A percentile compares a stretch with the other conserved stretches of the same genome.
These are phyloP conservation scores for Thraustotheca clavata DNA, from an alignment of 352 stramenopile species.

Conservation along the genomic window DNA sequence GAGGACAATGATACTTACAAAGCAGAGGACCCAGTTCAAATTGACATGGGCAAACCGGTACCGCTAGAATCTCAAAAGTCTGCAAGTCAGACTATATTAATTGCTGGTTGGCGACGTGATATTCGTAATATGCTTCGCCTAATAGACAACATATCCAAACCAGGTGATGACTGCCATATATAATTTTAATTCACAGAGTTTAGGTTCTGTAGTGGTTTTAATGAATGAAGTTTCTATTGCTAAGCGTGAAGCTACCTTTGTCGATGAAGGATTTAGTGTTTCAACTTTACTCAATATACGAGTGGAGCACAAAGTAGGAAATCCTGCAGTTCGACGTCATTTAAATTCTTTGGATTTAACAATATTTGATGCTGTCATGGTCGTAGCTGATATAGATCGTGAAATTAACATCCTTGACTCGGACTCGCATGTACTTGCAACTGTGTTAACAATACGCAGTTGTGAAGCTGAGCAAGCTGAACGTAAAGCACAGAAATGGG, in stretches of 20 bases:
- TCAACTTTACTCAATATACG: slow-evolving; percentile 39
- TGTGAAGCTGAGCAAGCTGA: slow-evolving; percentile 22
- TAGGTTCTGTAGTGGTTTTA: slow-evolving; percentile 60
- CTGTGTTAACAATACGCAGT: slow-evolving; percentile 76
- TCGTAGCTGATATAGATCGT: slow-evolving; percentile 58
- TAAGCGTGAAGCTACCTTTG: slow-evolving; percentile 49
- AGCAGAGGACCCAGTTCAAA: slow-evolving; percentile 25
- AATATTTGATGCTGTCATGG: slow-evolving; percentile 77
- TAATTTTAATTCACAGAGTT: neutral
- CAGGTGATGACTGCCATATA: slow-evolving; percentile 6
- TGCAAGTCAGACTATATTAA: slow-evolving; percentile 55
- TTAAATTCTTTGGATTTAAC: slow-evolving; percentile 48
- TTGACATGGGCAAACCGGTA: neutral
- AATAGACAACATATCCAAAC: slow-evolving; percentile 59
- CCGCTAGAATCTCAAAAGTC: neutral
- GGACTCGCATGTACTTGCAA: slow-evolving; percentile 78
- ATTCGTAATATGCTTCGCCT: slow-evolving; percentile 84
- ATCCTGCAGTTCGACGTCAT: slow-evolving; percentile 71
- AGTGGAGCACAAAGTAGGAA: slow-evolving; percentile 63
- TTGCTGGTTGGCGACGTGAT: slow-evolving; percentile 84
- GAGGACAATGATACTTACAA: slow-evolving; percentile 87
- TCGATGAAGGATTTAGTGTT: slow-evolving; percentile 49
- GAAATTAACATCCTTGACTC: slow-evolving; percentile 80
- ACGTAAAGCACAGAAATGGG: neutral
- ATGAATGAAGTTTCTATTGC: slow-evolving; percentile 66